A percentile compares a stretch with the other conserved stretches of the same genome.
Conservation (phyloP, 163 green algal species). For the Scenedesmus sp. region DNA sequence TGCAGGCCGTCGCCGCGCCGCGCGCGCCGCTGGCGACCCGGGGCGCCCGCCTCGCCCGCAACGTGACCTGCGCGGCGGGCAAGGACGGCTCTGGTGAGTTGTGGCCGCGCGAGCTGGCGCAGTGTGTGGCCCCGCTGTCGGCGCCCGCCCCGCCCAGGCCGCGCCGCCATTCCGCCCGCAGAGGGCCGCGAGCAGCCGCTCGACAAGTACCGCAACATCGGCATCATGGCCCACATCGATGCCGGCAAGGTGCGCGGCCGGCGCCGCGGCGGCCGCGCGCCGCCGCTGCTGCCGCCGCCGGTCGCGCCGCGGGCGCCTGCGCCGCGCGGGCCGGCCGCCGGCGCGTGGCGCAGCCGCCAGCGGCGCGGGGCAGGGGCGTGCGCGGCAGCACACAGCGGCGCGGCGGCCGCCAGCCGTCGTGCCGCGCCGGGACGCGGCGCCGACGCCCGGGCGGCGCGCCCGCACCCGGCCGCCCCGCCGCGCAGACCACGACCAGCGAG, state of each 20-base stretch:
- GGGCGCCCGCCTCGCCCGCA: not conserved
- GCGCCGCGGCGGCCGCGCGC: too few species aligned
- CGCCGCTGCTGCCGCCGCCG: too few species aligned
- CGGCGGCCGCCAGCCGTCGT: too few species aligned
- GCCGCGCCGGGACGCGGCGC: too few species aligned
- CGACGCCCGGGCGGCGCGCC: too few species aligned
- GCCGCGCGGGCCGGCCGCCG: too few species aligned
- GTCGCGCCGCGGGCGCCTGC: too few species aligned
- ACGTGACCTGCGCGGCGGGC: constrained; percentile 46
- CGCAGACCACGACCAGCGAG: constrained; percentile 98
- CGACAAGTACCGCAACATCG: constrained; percentile 86
- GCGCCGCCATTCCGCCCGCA: not conserved
- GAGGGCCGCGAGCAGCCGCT: constrained; percentile 55
- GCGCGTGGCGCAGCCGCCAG: too few species aligned
- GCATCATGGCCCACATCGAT: constrained; percentile 98
- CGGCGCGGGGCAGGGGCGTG: too few species aligned
- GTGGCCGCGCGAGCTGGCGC: not conserved
- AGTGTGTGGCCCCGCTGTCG: not conserved
- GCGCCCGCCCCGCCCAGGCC: not conserved
- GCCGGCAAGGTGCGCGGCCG: constrained; percentile 93
- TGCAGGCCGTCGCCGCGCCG: not conserved
- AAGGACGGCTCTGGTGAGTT: constrained; percentile 44
- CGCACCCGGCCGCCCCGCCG: not conserved
- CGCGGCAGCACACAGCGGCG: too few species aligned
- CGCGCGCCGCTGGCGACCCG: not conserved